Base-by-base conservation (phyloP, 2,329 filamentous ascomycete genomes). In the Fusarium succisae region DNA sequence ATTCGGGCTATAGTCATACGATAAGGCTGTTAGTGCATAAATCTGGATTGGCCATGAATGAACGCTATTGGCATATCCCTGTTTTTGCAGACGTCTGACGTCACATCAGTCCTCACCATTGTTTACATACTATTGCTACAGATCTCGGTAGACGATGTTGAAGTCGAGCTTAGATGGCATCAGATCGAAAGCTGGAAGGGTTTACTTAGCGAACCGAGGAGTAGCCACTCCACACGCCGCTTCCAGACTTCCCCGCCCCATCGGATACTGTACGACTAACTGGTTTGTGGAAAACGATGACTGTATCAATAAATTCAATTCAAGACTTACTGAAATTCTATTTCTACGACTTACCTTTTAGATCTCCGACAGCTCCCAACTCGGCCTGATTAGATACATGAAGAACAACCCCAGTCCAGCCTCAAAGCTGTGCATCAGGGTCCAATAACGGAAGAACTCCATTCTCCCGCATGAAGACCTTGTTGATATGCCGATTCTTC, bases 401-500 rank as follows among this genome's bases (percentile, higher is more conserved):
- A 24, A 47, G 13, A 14, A 28, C 17, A 37, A 28, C 6, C 18
- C 7, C 32, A 37, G 22, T 26, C n/a, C 17, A 12, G n/a, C 5
- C 18, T 53, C n/a, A 53, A 37, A 53, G n/a, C 18, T 24, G 30
- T 24, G 48, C n/a, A 6, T 12, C 11, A 15, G 22, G 30, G 14
- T 35, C 30, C 12, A 24, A 20, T 8, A 51, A 22, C 6, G 50
- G 50, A 26, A 53, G 18, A 20, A 22, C 12, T 6, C 32, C 22
- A 9, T 24, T 48, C 20, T 70, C 39, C 2, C 66, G 39, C 1
- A 70, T 43, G 20, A 70, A 35, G 1, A 65, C 58, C 37, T 58
- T 70, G 24, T 70, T 70, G 13, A 70, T 70, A 6, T 70, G 51
- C 3, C 39, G 37, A 8, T 70, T 54, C n/a, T 70, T 37, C 18